Conservation (phyloP, 768 basidiomycete genomes). For the Epithele typhae region DNA sequence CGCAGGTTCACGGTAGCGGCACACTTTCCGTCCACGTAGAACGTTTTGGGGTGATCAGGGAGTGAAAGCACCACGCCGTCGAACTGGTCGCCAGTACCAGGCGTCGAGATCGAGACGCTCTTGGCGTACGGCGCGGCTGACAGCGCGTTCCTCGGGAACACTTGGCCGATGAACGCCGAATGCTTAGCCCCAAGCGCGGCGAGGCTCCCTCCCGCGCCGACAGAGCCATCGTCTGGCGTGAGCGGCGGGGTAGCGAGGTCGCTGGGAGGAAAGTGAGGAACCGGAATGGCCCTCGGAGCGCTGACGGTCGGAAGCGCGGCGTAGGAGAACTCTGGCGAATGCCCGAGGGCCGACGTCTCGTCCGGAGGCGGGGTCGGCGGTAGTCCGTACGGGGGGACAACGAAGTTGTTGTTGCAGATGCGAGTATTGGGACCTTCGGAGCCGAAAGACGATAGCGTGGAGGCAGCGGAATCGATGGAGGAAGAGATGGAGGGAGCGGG, state of each 20-base stretch:
- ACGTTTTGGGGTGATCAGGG: conserved; percentile 64
- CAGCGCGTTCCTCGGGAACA: conserved; percentile 74
- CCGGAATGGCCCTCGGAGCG: conserved; percentile 25
- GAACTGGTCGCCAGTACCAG: conserved; percentile 64
- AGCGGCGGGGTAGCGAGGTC: conserved; percentile 68
- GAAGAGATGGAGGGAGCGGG: conserved; percentile 31
- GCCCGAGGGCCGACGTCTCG: conserved; percentile 2
- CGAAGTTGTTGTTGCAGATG: conserved; percentile 7
- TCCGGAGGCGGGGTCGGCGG: conserved; percentile 30
- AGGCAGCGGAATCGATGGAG: conserved; percentile 24
- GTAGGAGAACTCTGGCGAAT: conserved; percentile 14
- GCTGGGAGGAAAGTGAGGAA: conserved; percentile 15
- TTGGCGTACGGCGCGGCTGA: conserved; percentile 67
- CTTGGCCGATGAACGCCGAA: conserved; percentile 61
- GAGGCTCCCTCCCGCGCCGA: conserved; percentile 38
- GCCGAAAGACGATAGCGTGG: conserved; percentile 35
- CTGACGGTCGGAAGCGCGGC: conserved; percentile 10
- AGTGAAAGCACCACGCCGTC: conserved; percentile 76
- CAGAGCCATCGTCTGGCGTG: conserved; percentile 66
- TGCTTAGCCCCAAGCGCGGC: conserved; percentile 42
- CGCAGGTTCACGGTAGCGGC: conserved; percentile 74
- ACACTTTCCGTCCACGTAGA: conserved; percentile 84
- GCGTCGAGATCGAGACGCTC: conserved; percentile 68
- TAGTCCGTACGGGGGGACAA: conserved; percentile 14
- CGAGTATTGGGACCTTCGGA: conserved; percentile 16